Conservation (phyloP, 2,329 filamentous ascomycete genomes). For the Epicoccum nigrum region DNA sequence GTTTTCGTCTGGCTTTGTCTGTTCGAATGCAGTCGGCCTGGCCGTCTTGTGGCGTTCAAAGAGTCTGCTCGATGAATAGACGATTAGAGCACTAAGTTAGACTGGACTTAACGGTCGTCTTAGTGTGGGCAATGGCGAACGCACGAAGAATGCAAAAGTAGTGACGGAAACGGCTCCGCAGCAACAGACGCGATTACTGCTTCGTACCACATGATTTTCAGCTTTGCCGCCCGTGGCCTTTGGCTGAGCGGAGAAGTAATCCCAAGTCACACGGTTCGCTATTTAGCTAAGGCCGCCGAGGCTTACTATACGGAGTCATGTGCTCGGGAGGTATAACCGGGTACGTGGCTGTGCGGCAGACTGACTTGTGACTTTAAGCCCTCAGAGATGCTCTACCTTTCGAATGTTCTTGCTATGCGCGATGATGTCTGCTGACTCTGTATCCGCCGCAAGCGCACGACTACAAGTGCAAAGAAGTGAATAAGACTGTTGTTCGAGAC, state of each 20-base stretch:
- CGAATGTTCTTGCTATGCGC: neutral
- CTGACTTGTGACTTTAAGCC: neutral
- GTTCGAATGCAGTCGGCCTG: constrained; percentile 16
- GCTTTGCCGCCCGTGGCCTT: constrained; percentile 8
- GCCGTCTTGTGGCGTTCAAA: constrained; percentile 14
- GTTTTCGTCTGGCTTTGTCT: constrained; percentile 7
- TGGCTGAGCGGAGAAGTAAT: constrained; percentile 1
- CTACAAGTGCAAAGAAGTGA: neutral
- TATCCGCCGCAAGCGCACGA: neutral
- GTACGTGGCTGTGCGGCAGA: neutral
- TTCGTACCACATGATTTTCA: neutral
- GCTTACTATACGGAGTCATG: neutral
- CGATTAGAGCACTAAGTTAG: constrained; percentile 15
- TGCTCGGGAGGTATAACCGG: neutral
- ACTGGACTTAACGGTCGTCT: neutral
- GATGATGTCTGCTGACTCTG: neutral
- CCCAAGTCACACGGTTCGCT: constrained; percentile 1
- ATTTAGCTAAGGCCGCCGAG: constrained; percentile 1
- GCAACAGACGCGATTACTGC: constrained; percentile 1
- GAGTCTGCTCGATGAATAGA: constrained; percentile 11
- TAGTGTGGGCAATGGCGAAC: neutral
- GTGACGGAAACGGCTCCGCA: constrained; percentile 5
- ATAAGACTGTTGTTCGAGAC: neutral
- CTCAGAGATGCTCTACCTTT: neutral
- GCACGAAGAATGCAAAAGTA: constrained; percentile 7